Base-by-base conservation (phyloP, 2,329 filamentous ascomycete genomes). In the Xylariales sp. region DNA sequence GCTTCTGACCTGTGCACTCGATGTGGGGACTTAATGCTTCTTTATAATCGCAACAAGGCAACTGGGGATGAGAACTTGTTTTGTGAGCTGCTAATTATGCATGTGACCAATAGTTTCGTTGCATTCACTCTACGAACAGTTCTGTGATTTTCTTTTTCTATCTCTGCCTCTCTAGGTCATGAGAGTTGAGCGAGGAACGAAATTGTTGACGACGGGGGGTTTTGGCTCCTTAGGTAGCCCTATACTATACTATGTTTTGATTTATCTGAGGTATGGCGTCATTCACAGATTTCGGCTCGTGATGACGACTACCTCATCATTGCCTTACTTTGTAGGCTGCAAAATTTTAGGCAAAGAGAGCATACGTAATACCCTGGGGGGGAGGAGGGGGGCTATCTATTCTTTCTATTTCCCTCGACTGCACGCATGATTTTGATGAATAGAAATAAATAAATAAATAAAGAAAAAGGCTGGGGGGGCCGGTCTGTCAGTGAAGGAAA, bases 181-280 rank as follows among this genome's bases (percentile, higher is more conserved):
- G 43, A 18, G 36, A 45, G 39, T 41, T 45, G 39, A 56, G 45
- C 30, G 53, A n/a, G 30, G 23, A 43, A 45, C n/a, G 9, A 10
- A 45, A 43, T 32, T 32, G 23, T 28, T 6, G 14, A 32, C 14
- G 14, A 45, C 23, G 23, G 23, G 23, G 23, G 23, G 2, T 23
- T 45, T 56, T 45, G 8, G 8, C 32, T 53, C 5, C 1, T 23
- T 23, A 23, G 23, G 23, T 23, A 23, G 23, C 2, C 23, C 23
- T 2, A 23, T 23, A 23, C 23, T 43, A 12, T 55, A 2, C 4
- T 41, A 41, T 16, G 2, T 14, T 18, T 14, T 36, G 16, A 28
- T 16, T 30, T 34, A 39, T 53, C 28, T 32, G 12, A 16, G 34
- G 9, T 55, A 59, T 65, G 52, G 58, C 58, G 52, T 62, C 57